phyloP scores from a whole-genome alignment of 352 stramenopile species.

The Phytophthora rubi region DNA sequence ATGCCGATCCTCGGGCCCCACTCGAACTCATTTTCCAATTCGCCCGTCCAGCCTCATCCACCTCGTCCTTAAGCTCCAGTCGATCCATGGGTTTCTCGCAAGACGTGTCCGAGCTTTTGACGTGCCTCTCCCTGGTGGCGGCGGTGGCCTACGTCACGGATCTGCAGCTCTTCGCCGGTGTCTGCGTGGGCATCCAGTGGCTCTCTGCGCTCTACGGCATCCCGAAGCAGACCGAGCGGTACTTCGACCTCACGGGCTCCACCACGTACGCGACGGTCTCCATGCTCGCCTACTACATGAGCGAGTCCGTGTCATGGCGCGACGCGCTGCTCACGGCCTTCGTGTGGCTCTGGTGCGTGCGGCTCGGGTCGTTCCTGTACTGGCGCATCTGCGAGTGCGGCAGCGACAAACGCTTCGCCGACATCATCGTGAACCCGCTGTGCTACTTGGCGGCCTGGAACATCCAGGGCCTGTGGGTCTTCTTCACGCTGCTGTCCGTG shows the following conservation, averaged over 20 bases:
- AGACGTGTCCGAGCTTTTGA: conserved; percentile 45
- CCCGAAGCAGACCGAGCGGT: conserved; percentile 71
- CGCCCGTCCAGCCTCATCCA: background rate
- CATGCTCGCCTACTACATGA: conserved; percentile 41
- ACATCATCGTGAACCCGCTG: conserved; percentile 65
- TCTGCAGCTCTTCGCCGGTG: conserved; percentile 51
- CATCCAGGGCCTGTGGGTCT: conserved; percentile 80
- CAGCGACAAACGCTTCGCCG: conserved; percentile 72
- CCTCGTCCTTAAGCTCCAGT: background rate
- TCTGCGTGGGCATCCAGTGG: conserved; percentile 69
- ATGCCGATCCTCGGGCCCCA: background rate
- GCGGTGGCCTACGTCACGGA: conserved; percentile 46
- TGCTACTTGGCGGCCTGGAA: conserved; percentile 80
- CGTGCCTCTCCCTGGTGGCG: conserved; percentile 47
- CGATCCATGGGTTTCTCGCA: conserved; percentile 44
- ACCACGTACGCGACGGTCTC: conserved; percentile 65
- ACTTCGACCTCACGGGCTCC: conserved; percentile 80
- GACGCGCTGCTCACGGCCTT: conserved; percentile 63
- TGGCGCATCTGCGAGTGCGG: conserved; percentile 65
- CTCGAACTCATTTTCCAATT: conserved; percentile 2
- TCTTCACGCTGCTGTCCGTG: conserved; percentile 73
- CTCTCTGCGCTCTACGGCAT: conserved; percentile 62
- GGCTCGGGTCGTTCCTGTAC: conserved; percentile 79
- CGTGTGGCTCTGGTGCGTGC: conserved; percentile 69
- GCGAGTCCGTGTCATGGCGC: conserved; percentile 48